Conservation (phyloP, 2,329 filamentous ascomycete genomes). For the Ophiostoma himal-ulmi region DNA sequence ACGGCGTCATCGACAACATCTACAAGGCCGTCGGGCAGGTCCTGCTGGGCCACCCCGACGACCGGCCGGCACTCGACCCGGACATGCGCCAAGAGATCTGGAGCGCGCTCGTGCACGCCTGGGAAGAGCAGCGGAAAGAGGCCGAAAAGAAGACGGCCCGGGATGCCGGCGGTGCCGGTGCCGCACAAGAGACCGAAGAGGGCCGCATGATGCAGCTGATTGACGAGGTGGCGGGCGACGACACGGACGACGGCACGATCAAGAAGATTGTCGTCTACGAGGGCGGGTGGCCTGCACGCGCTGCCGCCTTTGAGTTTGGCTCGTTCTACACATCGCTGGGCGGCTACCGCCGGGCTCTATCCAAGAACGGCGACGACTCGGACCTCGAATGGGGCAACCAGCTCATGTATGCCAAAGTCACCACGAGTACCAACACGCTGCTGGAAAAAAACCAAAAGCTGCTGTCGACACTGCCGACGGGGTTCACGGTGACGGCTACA, state of each 20-base stretch:
- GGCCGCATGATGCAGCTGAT: conserved; percentile 17
- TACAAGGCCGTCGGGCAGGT: conserved; percentile 19
- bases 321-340: conserved; percentile 68
- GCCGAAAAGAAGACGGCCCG: background rate
- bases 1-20: conserved; percentile 18
- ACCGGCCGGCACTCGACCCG: conserved; percentile 16
- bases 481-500: conserved; percentile 83
- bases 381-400: conserved; percentile 61
- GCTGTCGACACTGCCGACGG: conserved; percentile 68
- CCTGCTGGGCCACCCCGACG: conserved; percentile 12
- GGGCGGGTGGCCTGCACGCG: conserved; percentile 60
- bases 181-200: conserved; percentile 8
- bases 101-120: conserved; percentile 23
- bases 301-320: conserved; percentile 80
- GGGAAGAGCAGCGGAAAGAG: conserved; percentile 17
- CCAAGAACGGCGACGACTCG: conserved; percentile 40
- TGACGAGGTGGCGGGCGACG: conserved; percentile 32
- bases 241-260: conserved; percentile 61
- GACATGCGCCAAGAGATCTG: conserved; percentile 24
- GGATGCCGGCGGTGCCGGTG: background rate
- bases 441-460: conserved; percentile 83
- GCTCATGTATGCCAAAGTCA: conserved; percentile 81
- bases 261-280: conserved; percentile 74
- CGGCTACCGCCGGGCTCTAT: conserved; percentile 54
- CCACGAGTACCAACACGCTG: conserved; percentile 90